These are phyloP conservation scores for Parastagonospora nodorum DNA, from an alignment of 2,329 filamentous ascomycete genomes.

Conservation along the genomic window DNA sequence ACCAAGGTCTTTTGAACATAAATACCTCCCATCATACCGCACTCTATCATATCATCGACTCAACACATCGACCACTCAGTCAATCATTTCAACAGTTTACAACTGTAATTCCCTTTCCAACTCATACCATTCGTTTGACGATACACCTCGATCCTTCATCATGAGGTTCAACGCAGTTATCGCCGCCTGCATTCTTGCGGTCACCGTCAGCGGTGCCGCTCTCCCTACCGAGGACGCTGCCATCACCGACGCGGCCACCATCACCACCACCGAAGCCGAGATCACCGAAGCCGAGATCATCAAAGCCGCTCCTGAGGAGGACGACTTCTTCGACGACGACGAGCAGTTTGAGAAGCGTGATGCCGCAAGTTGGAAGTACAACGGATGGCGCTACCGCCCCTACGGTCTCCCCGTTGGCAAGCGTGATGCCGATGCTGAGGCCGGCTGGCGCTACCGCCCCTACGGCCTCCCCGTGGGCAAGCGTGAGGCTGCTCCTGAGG, in stretches of 20 bases:
- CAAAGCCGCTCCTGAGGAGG: constrained; percentile 15
- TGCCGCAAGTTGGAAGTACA: background rate
- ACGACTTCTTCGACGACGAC: background rate
- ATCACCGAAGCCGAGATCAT: constrained; percentile 23
- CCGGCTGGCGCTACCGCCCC: background rate
- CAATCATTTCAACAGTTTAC: constrained; percentile 8
- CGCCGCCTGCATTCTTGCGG: constrained; percentile 48
- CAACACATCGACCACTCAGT: constrained; percentile 7
- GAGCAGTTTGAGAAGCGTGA: background rate
- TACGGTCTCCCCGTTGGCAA: constrained; percentile 28
- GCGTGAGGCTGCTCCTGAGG: background rate
- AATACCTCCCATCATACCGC: constrained; percentile 9
- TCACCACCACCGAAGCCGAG: constrained; percentile 15
- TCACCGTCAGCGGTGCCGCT: constrained; percentile 48
- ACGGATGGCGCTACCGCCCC: constrained; percentile 4
- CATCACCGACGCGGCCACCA: constrained; percentile 7
- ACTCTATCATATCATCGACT: constrained; percentile 11
- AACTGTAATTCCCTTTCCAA: constrained; percentile 4
- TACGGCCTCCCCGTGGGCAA: background rate
- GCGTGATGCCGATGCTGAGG: constrained; percentile 34
- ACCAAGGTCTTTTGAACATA: constrained; percentile 7
- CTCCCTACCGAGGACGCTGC: constrained; percentile 44
- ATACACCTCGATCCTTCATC: constrained; percentile 23
- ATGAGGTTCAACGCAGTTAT: constrained; percentile 58
- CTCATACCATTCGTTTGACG: constrained; percentile 20